Base-by-base conservation (phyloP, 2,329 filamentous ascomycete genomes). In the Piedraia hortae region DNA sequence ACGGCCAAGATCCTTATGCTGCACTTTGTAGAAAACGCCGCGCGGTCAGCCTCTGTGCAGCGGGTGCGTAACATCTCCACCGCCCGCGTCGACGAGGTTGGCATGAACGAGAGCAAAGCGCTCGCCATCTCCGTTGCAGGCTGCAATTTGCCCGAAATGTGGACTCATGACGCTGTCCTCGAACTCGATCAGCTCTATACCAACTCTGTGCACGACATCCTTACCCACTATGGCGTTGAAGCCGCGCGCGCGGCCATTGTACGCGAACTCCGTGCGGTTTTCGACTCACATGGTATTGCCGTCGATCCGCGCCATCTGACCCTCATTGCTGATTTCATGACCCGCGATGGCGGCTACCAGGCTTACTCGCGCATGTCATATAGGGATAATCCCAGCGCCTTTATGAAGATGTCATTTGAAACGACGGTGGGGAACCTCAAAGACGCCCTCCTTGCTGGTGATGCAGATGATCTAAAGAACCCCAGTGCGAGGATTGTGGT, bases 371-470 rank as follows among this genome's bases (percentile, higher is more conserved):
- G 85, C 21, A 88, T 74, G 41, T 85, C 82, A 1, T 54, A 97
- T 28, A 67, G 65, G 40, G 67, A 73, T 31, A 80, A 75, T 38
- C 69, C 82, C 13, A 80, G 69, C 33, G 78, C 85, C 0, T 82
- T 97, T 35, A 82, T 85, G 48, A 93, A 93, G 59, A 93, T 93
- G 82, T 89, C 75, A 45, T 97, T 93, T 50, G 85, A 97, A 59
- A 97, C 85, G 3, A 97, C 85, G 2, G 61, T 93, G 17, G 69
- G 72, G 1, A 91, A 91, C 54, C 56, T 97, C 38, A 80, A 73
- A 45, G 85, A 93, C 41, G 80, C 85, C 1, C 70, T 91, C 12
- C 53, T 88, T 26, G 77, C 89, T 38, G 68, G 74, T 21, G 85
- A 93, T 45, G 75, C 65, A 57, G 85, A 97, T 45, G 72, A 85